phyloP scores from a whole-genome alignment of 495 filamentous ascomycete genomes.

The Daldinia grandis region DNA sequence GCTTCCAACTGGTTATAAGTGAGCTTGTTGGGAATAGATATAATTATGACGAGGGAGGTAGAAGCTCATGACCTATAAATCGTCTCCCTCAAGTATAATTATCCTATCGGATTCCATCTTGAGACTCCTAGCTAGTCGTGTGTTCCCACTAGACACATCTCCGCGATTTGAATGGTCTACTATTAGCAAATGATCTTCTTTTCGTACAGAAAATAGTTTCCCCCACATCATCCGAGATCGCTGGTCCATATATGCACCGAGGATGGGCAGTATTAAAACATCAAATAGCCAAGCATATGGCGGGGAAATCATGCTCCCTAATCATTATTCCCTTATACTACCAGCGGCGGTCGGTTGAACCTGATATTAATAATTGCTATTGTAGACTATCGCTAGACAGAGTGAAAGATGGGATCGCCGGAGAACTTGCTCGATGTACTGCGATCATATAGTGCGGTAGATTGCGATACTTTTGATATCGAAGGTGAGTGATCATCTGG shows the following conservation, averaged over 20 bases:
- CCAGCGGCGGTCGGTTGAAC: too few species aligned
- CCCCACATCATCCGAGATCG: constrained; percentile 39
- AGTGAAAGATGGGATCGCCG: constrained; percentile 14
- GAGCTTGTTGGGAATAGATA: neutral
- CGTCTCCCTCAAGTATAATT: neutral
- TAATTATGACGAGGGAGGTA: neutral
- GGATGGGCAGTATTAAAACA: constrained; percentile 13
- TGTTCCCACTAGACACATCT: neutral
- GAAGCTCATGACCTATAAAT: neutral
- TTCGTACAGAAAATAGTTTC: constrained; percentile 1
- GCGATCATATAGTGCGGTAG: constrained; percentile 61
- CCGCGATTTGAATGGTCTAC: neutral
- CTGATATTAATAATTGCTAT: neutral
- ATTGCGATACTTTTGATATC: constrained; percentile 69
- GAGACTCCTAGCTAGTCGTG: neutral
- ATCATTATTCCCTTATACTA: neutral
- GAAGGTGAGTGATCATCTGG: constrained; percentile 50
- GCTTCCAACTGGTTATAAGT: neutral
- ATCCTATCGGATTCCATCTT: too few species aligned
- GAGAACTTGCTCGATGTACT: constrained; percentile 47
- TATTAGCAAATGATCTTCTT: neutral
- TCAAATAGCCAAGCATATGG: neutral
- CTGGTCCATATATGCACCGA: constrained; percentile 11
- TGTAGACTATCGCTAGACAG: neutral
- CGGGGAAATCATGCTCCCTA: constrained; percentile 1